A percentile compares a stretch with the other conserved stretches of the same genome.
phyloP scores from a whole-genome alignment of 345 rosid genomes.

The Camelina hispida region DNA sequence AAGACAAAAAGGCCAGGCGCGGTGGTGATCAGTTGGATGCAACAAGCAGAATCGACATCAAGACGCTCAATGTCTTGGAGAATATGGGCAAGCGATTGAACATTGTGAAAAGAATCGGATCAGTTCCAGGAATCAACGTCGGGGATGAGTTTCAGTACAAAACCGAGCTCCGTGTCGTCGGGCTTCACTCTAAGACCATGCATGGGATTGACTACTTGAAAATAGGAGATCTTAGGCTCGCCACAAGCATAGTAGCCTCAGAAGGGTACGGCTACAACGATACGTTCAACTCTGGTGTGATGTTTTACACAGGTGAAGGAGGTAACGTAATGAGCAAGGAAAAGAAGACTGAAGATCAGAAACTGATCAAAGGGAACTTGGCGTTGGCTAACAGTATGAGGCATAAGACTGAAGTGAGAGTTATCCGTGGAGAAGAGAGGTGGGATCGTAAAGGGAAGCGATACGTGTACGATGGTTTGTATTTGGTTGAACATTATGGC shows the following conservation, averaged over 20 bases:
- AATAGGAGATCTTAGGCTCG: conserved; percentile 46
- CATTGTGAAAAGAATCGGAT: conserved; percentile 57
- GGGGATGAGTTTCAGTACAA: conserved; percentile 88
- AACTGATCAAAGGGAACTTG: conserved; percentile 71
- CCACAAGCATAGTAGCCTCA: conserved; percentile 77
- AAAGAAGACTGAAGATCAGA: conserved; percentile 76
- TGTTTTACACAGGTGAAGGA: conserved; percentile 82
- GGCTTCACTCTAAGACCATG: conserved; percentile 72
- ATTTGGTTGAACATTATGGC: conserved; percentile 63
- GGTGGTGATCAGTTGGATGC: conserved; percentile 29
- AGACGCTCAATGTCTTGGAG: conserved; percentile 58
- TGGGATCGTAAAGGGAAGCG: conserved; percentile 43
- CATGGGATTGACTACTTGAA: conserved; percentile 79
- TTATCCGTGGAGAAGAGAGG: conserved; percentile 65
- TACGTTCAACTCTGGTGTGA: conserved; percentile 57
- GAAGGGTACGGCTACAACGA: conserved; percentile 72
- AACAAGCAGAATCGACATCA: conserved; percentile 58
- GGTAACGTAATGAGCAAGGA: conserved; percentile 65
- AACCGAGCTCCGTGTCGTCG: conserved; percentile 70
- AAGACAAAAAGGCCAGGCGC: conserved; percentile 61
- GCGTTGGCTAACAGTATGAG: conserved; percentile 64
- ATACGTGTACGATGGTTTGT: conserved; percentile 80
- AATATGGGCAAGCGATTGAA: conserved; percentile 51
- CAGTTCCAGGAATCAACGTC: conserved; percentile 77
- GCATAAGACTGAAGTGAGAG: conserved; percentile 63